Conservation (phyloP, 225 moss, liverwort and hornwort species). For the Physcomitrium patens region DNA sequence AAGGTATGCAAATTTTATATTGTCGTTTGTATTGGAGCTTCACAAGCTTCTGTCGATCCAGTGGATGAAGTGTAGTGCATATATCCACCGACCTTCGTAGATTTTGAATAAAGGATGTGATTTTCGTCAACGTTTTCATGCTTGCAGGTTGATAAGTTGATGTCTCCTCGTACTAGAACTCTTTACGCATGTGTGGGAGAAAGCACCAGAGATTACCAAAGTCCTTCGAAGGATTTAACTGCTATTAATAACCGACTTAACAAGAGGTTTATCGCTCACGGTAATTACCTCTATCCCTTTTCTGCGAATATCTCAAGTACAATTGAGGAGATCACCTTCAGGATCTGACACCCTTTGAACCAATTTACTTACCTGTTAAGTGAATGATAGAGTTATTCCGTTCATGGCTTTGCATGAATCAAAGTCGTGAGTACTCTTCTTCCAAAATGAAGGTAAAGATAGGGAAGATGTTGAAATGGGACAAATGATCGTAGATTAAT, state of each 20-base stretch:
- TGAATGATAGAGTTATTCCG: not conserved
- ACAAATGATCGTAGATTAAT: too few species aligned
- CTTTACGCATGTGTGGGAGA: slow-evolving; percentile 94
- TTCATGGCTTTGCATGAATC: not conserved
- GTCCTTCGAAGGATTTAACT: slow-evolving; percentile 93
- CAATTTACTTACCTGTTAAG: not conserved
- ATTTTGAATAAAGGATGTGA: slow-evolving; percentile 14
- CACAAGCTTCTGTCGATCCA: slow-evolving; percentile 9
- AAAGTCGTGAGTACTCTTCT: not conserved
- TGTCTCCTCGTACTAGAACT: slow-evolving; percentile 89
- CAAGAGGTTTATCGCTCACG: slow-evolving; percentile 65
- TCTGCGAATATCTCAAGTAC: too few species aligned
- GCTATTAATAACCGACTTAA: slow-evolving; percentile 92
- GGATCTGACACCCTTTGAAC: not conserved
- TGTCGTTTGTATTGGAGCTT: not conserved
- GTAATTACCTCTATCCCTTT: slow-evolving; percentile 28
- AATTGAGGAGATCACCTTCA: not conserved
- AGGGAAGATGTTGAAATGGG: not conserved
- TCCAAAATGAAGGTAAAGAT: too few species aligned
- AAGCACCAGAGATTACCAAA: slow-evolving; percentile 89
- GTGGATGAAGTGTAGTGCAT: slow-evolving; percentile 2
- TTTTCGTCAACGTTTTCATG: not conserved
- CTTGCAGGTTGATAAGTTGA: slow-evolving; percentile 75
- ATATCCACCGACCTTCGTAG: not conserved
- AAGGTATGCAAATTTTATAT: slow-evolving; percentile 55